These are phyloP conservation scores for Acanthamoeba lugdunensis DNA, from an alignment of 208 protist species.

Conservation along the genomic window DNA sequence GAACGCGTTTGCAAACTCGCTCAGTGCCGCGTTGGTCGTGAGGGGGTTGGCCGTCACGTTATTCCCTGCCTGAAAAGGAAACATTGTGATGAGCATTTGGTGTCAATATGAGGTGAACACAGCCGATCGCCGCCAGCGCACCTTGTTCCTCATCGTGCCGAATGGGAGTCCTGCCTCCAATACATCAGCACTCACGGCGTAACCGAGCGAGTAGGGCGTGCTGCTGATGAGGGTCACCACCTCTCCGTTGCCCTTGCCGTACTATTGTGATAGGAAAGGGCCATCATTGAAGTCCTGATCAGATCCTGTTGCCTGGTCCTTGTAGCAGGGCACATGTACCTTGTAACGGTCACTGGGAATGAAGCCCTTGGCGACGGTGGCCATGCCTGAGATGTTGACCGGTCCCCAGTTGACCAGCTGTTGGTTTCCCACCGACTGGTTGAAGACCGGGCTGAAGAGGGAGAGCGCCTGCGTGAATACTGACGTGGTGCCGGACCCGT, in stretches of 20 bases:
- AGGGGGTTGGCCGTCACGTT: conserved; percentile 10
- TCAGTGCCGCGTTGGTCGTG: background rate
- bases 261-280: background rate
- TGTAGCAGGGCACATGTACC: no score
- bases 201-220: conserved; percentile 36
- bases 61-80: background rate
- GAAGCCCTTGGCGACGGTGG: background rate
- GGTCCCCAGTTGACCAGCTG: conserved; percentile 43
- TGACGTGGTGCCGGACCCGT: conserved; percentile 13
- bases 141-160: conserved; percentile 2
- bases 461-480: conserved; percentile 50
- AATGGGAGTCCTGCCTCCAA: background rate
- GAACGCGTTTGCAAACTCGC: conserved; percentile 20
- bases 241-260: background rate
- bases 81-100: background rate
- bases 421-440: background rate
- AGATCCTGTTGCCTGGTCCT: no score
- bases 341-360: background rate
- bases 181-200: conserved; percentile 32
- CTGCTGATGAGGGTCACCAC: background rate
- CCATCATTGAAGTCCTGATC: no score
- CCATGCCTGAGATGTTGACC: background rate
- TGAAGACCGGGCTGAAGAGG: conserved; percentile 5
- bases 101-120: no score
- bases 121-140: no score